These are phyloP conservation scores for Adansonia madagascariensis DNA, from an alignment of 441 rosid species.

Conservation along the genomic window DNA sequence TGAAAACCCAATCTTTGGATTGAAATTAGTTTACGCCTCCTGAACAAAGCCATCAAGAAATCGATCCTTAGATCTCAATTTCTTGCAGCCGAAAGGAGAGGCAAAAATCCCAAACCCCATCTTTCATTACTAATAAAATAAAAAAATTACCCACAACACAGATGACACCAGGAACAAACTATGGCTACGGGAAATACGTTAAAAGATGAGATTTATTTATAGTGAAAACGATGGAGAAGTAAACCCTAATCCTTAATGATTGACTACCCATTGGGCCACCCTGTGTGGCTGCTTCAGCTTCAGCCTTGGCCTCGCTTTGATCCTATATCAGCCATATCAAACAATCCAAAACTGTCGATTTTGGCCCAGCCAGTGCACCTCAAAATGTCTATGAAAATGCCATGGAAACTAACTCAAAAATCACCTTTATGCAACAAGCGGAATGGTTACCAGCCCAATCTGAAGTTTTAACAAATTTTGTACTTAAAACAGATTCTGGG, in stretches of 20 bases:
- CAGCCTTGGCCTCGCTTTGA: not conserved
- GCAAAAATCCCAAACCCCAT: slow-evolving; percentile 7
- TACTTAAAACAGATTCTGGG: not conserved
- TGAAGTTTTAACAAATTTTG: not conserved
- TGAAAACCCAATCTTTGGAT: slow-evolving; percentile 27
- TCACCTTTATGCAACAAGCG: not conserved
- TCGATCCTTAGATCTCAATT: slow-evolving; percentile 43
- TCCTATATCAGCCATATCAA: not conserved
- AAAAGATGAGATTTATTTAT: not conserved
- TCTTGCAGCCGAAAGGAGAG: slow-evolving; percentile 63
- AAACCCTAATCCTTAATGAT: slow-evolving; percentile 7
- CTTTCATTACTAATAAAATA: not conserved
- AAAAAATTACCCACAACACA: not conserved
- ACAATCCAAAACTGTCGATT: not conserved
- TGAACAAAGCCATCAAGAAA: slow-evolving; percentile 66
- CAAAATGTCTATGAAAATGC: slow-evolving; percentile 1
- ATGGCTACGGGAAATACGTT: too few relatives aligned
- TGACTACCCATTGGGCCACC: not conserved
- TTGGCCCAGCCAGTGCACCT: slow-evolving; percentile 8
- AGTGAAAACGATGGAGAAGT: not conserved
- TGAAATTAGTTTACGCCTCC: slow-evolving; percentile 44
- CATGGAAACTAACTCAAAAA: slow-evolving; percentile 1
- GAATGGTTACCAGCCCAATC: slow-evolving; percentile 9
- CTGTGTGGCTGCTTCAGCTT: not conserved
- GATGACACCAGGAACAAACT: too few relatives aligned